These are phyloP conservation scores for Metschnikowia cubensis DNA, from an alignment of 805 yeast genomes.

Conservation along the genomic window DNA sequence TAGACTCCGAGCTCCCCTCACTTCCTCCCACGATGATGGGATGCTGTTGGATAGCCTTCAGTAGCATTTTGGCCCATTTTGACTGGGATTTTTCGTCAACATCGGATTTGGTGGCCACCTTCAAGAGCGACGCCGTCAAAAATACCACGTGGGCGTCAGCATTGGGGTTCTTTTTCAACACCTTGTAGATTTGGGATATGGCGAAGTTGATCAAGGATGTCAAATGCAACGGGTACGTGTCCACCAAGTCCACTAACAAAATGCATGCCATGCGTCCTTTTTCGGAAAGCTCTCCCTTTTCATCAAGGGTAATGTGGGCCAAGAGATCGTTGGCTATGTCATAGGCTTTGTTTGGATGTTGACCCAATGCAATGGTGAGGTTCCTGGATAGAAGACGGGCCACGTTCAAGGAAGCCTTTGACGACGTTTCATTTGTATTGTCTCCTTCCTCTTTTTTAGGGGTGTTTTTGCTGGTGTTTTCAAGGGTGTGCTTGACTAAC, in stretches of 20 bases:
- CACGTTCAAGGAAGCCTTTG: conserved; percentile 17
- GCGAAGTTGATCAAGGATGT: conserved; percentile 34
- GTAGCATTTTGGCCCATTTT: conserved; percentile 31
- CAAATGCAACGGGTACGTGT: conserved; percentile 33
- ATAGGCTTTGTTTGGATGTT: conserved; percentile 32
- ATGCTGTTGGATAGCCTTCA: conserved; percentile 24
- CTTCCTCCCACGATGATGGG: conserved; percentile 16
- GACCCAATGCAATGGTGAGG: conserved; percentile 24
- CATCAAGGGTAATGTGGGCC: conserved; percentile 22
- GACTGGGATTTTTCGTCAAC: conserved; percentile 38
- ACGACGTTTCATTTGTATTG: neutral
- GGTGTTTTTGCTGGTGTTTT: neutral
- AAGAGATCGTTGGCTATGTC: conserved; percentile 36
- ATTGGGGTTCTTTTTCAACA: conserved; percentile 32
- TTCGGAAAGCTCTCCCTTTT: conserved; percentile 15
- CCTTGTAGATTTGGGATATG: conserved; percentile 34
- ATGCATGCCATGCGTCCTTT: conserved; percentile 25
- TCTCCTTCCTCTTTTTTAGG: neutral
- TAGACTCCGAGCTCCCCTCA: conserved; percentile 13
- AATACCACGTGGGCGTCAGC: conserved; percentile 26
- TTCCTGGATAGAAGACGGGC: conserved; percentile 29
- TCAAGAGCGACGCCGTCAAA: conserved; percentile 29
- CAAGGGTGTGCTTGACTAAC: conserved; percentile 18
- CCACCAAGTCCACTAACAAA: conserved; percentile 36
- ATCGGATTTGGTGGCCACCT: conserved; percentile 34